Evolutionary conservation across 1,284 basidiomycete genomes (phyloP), one percentile per base, ranked within the genome.

Genomic region (Ceratobasidium sp.): DNA sequence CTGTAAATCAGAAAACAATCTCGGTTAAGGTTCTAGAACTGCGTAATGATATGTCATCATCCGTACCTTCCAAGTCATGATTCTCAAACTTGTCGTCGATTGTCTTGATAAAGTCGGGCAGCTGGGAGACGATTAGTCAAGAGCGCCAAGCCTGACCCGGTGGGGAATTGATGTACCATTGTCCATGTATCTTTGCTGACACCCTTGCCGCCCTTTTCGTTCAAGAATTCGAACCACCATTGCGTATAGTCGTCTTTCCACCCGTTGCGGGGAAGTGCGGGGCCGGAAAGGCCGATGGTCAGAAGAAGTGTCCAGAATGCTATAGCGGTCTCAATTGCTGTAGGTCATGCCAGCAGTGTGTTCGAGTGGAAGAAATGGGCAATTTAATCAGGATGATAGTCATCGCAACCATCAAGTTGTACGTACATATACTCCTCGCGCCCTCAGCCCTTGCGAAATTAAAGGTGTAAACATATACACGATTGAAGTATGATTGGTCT

Each of bases 111-210:
- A 96, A 96, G 79, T 94, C 93, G 69, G 92, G 85, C 80, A 96
- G 94, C 93, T 95, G 81, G 2, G 6, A 52, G 4, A 43, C 22
- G 29, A 51, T 76, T 83, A 65, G 25, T 64, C n/a, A 37, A 22
- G n/a, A 40, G 44, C 76, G 56, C 61, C 40, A 40, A 54, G 15
- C 17, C 65, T 44, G 44, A 46, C 22, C 22, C 9, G 32, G 56
- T 69, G 46, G 71, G 25, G n/a, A 13, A 17, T 7, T 59, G 77
- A 84, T 86, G 75, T 78, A 96, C 95, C 89, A 97, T 93, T 69
- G 88, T 86, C 97, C 97, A 99, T 1, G 95, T 96, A 85, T 99
- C 97, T 85, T 95, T 96, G 84, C 93, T 96, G 49, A 99, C 88
- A 3, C 95, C 95, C 83, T 94, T 95, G 11, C 87, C 88, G 11